Conservation (phyloP, 305 asterid genomes). For the Fraxinus sp. region DNA sequence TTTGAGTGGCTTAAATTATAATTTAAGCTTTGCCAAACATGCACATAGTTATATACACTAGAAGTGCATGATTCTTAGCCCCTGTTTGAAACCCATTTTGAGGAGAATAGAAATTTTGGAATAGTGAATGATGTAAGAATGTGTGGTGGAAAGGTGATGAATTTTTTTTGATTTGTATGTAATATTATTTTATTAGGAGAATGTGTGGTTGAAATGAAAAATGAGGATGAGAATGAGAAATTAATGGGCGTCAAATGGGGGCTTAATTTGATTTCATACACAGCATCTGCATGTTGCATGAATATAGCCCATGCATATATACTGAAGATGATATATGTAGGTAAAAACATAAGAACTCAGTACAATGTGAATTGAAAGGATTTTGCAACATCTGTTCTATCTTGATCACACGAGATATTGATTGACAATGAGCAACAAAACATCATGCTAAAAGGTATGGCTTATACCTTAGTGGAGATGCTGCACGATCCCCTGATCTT, state of each 20-base stretch:
- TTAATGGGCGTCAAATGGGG: too few relatives aligned
- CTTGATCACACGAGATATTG: slow-evolving; percentile 1
- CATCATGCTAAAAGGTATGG: slow-evolving; percentile 17
- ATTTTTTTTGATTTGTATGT: too few relatives aligned
- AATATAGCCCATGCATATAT: background rate
- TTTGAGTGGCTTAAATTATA: background rate
- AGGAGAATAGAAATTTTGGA: too few relatives aligned
- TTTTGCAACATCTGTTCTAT: background rate
- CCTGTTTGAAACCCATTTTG: too few relatives aligned
- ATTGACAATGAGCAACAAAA: background rate
- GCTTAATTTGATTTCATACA: background rate
- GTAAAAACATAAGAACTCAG: background rate
- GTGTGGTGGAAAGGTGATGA: too few relatives aligned
- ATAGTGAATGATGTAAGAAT: too few relatives aligned
- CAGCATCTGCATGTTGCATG: background rate
- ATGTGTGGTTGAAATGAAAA: too few relatives aligned
- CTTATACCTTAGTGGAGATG: slow-evolving; percentile 67
- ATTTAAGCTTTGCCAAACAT: background rate
- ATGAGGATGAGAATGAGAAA: too few relatives aligned
- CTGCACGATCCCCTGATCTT: slow-evolving; percentile 40
- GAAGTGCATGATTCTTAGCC: background rate
- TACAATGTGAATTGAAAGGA: background rate
- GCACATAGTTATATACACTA: background rate
- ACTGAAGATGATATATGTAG: background rate
- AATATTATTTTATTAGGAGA: too few relatives aligned